A percentile compares a stretch with the other conserved stretches of the same genome.
Conservation (phyloP, 2,329 filamentous ascomycete species). For the Colletotrichum nymphaeae region DNA sequence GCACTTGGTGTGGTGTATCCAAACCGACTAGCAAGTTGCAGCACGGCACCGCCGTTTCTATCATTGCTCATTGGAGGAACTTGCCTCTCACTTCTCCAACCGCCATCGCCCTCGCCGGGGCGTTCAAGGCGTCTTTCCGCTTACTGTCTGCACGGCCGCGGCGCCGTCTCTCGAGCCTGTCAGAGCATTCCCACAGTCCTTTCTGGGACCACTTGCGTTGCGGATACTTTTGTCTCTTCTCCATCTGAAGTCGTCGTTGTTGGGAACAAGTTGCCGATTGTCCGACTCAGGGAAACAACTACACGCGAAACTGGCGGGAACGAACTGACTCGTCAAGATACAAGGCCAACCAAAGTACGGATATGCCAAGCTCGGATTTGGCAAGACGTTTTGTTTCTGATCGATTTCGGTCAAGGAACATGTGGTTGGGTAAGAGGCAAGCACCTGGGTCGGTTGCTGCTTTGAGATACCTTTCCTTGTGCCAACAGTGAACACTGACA, state of each 20-base stretch:
- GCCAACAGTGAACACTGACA: neutral
- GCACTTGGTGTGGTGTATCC: neutral
- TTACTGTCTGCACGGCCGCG: constrained; percentile 8
- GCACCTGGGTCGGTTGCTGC: too few relatives aligned
- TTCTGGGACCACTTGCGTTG: neutral
- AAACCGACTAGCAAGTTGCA: neutral
- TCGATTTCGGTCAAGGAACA: constrained; percentile 4
- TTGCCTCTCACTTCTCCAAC: neutral
- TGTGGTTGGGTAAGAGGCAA: neutral
- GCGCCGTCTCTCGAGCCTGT: neutral
- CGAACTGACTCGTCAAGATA: constrained; percentile 9
- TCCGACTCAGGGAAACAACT: neutral
- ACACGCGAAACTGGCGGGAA: constrained; percentile 29
- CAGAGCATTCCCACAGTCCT: neutral
- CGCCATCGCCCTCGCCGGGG: constrained; percentile 4
- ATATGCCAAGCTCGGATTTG: neutral
- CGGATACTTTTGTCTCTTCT: neutral
- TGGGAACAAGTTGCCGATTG: constrained; percentile 8
- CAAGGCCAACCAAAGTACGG: neutral
- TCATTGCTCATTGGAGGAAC: neutral
- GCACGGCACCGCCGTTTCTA: constrained; percentile 15
- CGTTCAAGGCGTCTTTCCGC: constrained; percentile 20
- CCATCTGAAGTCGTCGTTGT: constrained; percentile 12
- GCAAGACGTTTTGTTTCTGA: neutral
- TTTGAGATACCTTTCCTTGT: neutral